Evolutionary conservation across 179 eudicot genomes (phyloP).

Genomic region (Silene vulgaris): DNA sequence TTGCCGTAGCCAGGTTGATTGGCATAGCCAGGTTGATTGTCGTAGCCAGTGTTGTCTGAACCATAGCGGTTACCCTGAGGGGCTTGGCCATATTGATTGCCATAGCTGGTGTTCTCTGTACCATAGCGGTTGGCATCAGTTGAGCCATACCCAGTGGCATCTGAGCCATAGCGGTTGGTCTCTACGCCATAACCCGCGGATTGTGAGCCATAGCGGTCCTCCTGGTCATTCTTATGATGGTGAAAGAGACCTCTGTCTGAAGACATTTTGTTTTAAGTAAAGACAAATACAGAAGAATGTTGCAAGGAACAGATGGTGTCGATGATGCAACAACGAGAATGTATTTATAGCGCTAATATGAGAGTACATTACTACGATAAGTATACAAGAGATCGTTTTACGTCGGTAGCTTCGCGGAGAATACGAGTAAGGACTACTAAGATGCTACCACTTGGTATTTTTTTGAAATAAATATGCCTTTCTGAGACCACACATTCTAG

Average conservation of each 20-base stretch:
- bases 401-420: neutral
- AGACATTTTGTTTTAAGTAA: neutral
- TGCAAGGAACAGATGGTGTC: neutral
- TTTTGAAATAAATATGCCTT: neutral
- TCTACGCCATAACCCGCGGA: neutral
- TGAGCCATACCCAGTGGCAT: no score
- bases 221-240: neutral
- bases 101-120: neutral
- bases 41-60: conserved; percentile 10
- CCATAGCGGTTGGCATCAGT: neutral
- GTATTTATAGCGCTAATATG: neutral
- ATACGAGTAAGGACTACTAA: neutral
- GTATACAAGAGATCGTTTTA: no score
- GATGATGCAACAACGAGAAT: neutral
- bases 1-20: neutral
- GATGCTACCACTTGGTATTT: neutral
- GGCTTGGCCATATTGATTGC: neutral
- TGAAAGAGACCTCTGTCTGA: conserved; percentile 11
- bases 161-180: neutral
- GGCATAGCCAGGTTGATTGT: neutral
- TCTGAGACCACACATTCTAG: neutral
- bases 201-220: neutral
- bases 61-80: neutral
- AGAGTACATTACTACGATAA: neutral
- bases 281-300: neutral